Evolutionary conservation across 352 stramenopile genomes (phyloP).

Genomic region (Bremia lactucae): DNA sequence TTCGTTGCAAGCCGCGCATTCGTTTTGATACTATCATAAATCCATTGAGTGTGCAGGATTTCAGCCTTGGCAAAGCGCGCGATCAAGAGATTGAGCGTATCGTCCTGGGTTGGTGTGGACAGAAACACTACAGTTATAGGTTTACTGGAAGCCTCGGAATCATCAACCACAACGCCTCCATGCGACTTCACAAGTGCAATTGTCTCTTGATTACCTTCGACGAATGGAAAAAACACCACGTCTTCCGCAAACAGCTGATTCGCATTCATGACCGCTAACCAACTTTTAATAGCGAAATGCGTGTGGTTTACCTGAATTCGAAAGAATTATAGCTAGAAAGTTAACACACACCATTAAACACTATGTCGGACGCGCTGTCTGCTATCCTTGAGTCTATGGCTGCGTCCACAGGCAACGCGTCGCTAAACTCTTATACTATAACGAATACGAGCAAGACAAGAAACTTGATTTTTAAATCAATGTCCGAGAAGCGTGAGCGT

Average conservation of each 20-base stretch:
- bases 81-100: constrained; percentile 10
- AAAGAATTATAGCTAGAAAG: no score
- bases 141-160: not conserved
- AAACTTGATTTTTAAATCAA: not conserved
- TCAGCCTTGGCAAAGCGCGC: constrained; percentile 15
- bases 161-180: constrained; percentile 23
- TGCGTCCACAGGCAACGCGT: constrained; percentile 54
- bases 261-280: no score
- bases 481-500: constrained; percentile 23
- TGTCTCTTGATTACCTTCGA: constrained; percentile 1
- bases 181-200: constrained; percentile 14
- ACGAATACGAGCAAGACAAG: not conserved
- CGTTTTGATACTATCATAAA: constrained; percentile 24
- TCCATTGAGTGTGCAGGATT: constrained; percentile 31
- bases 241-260: constrained; percentile 32
- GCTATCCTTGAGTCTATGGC: constrained; percentile 79
- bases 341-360: no score
- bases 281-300: no score
- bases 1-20: constrained; percentile 22
- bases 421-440: not conserved
- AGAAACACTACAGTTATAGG: constrained; percentile 22
- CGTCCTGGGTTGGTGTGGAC: not conserved
- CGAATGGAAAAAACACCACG: constrained; percentile 15
- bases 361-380: constrained; percentile 41
- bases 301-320: no score